Evolutionary conservation across 192 early-diverging fungal genomes (phyloP).

Genomic region (Funneliformis geosporum): DNA sequence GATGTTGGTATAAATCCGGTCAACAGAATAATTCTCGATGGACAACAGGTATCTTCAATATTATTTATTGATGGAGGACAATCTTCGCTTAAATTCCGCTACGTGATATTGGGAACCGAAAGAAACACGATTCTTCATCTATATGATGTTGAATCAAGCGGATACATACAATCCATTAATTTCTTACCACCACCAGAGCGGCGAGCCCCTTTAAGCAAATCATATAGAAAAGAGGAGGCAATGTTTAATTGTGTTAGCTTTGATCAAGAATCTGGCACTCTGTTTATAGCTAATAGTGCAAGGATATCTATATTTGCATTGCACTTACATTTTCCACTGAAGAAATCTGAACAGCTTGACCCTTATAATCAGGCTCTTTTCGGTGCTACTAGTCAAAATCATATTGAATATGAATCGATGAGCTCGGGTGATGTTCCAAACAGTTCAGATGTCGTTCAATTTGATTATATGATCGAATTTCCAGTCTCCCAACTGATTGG

Average conservation of each 20-base stretch:
- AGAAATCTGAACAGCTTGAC: constrained; percentile 7
- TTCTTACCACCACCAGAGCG: constrained; percentile 46
- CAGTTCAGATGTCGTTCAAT: constrained; percentile 25
- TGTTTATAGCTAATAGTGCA: constrained; percentile 48
- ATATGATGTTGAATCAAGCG: constrained; percentile 35
- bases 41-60: constrained; percentile 33
- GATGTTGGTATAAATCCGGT: constrained; percentile 20
- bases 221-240: constrained; percentile 34
- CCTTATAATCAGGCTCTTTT: constrained; percentile 5
- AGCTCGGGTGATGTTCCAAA: neutral
- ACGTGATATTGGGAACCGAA: constrained; percentile 45
- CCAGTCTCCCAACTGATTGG: constrained; percentile 45
- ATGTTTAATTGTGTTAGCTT: constrained; percentile 54
- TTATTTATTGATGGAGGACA: constrained; percentile 31
- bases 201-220: constrained; percentile 40
- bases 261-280: constrained; percentile 39
- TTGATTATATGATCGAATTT: constrained; percentile 53
- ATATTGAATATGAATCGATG: constrained; percentile 31
- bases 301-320: constrained; percentile 48
- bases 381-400: neutral
- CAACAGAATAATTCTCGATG: constrained; percentile 41
- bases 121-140: constrained; percentile 44
- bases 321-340: constrained; percentile 18
- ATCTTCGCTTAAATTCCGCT: constrained; percentile 38
- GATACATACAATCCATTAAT: constrained; percentile 39